phyloP scores from a whole-genome alignment of 805 yeast genomes.

The Kodamaea jinghongensis region DNA sequence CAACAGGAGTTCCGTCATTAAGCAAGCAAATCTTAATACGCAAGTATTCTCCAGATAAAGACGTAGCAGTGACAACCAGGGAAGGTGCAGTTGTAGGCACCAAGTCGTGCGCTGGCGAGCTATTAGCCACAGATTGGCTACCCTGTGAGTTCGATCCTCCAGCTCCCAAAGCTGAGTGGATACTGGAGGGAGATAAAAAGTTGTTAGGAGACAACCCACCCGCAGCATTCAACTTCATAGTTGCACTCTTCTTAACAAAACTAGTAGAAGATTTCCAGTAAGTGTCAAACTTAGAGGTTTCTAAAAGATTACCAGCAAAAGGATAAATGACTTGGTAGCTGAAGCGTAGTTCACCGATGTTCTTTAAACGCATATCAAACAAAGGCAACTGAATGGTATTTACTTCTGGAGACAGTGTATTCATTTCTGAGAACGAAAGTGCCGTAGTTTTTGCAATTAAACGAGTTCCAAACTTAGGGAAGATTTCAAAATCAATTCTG shows the following conservation, averaged over 20 bases:
- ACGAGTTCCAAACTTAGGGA: conserved; percentile 93
- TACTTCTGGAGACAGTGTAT: conserved; percentile 39
- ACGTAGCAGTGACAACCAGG: conserved; percentile 87
- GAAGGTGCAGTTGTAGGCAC: conserved; percentile 22
- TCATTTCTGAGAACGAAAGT: conserved; percentile 48
- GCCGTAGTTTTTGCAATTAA: conserved; percentile 87
- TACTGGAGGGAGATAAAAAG: conserved; percentile 35
- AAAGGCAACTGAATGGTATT: conserved; percentile 60
- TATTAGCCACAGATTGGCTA: conserved; percentile 5
- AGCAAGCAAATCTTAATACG: conserved; percentile 67
- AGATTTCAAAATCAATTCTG: conserved; percentile 80
- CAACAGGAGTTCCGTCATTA: conserved; percentile 82
- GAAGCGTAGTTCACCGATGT: conserved; percentile 77
- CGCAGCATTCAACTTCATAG: conserved; percentile 32
- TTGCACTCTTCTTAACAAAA: conserved; percentile 35
- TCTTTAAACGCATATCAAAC: conserved; percentile 74
- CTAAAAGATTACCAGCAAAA: conserved; percentile 78
- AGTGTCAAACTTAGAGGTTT: conserved; percentile 89
- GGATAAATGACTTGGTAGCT: conserved; percentile 84
- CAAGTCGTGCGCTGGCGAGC: background rate
- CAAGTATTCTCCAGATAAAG: conserved; percentile 77
- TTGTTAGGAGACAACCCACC: conserved; percentile 43
- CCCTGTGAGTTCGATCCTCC: conserved; percentile 5
- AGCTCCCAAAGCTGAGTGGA: conserved; percentile 15
- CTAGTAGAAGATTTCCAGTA: conserved; percentile 91